A percentile compares a stretch with the other conserved stretches of the same genome.
These are phyloP conservation scores for sorghum (Sorghum bicolor) DNA, from an alignment of 176 grass and related monocot genomes.

Conservation along the genomic window DNA sequence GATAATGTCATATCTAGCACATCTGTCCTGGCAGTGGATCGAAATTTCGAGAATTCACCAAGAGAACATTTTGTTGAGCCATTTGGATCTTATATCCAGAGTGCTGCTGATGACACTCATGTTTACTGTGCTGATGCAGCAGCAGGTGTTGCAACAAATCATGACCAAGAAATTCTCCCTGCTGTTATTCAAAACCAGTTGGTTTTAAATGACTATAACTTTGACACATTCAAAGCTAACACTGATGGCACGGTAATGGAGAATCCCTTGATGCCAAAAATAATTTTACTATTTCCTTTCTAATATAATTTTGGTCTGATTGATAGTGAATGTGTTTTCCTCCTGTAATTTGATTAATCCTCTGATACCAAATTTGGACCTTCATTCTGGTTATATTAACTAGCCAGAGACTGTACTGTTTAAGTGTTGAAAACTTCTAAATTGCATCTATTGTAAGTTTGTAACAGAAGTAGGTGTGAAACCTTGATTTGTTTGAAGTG, in stretches of 20 bases:
- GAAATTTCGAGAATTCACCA: conserved; percentile 20
- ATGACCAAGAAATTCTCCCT: conserved; percentile 32
- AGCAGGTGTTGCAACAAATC: conserved; percentile 32
- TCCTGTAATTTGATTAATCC: neutral
- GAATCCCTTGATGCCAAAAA: conserved; percentile 13
- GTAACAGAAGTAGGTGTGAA: neutral
- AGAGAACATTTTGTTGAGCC: neutral
- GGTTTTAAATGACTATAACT: conserved; percentile 26
- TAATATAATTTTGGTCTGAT: neutral
- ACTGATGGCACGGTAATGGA: conserved; percentile 28
- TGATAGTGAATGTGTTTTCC: neutral
- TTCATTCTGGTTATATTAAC: neutral
- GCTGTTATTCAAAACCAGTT: conserved; percentile 33
- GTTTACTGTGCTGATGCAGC: conserved; percentile 31
- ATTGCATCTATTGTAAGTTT: neutral
- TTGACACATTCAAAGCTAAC: conserved; percentile 21
- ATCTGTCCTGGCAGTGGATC: conserved; percentile 13
- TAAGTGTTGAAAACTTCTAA: neutral
- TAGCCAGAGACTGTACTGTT: neutral
- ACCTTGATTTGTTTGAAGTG: neutral
- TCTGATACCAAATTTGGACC: neutral
- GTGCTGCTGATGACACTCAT: conserved; percentile 16
- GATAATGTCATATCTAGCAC: conserved; percentile 26
- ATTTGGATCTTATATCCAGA: conserved; percentile 17
- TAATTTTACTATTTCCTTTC: conserved; percentile 2